Conservation (phyloP, 2,329 filamentous ascomycete species). For the Aspergillus pseudoviridinutans region DNA sequence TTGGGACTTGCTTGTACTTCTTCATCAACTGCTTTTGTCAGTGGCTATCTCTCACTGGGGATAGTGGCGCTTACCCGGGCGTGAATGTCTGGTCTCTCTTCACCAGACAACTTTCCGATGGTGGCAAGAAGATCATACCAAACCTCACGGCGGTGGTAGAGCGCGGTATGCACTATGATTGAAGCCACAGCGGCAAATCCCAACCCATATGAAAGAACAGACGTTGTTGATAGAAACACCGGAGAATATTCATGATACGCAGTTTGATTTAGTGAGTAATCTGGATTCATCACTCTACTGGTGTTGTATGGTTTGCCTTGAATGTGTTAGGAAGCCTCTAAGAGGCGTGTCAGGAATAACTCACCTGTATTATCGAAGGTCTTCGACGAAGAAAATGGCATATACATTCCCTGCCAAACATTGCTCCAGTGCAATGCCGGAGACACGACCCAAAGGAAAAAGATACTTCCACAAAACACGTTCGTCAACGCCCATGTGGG, state of each 20-base stretch:
- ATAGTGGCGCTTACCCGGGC: slow-evolving; percentile 31
- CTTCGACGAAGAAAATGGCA: slow-evolving; percentile 50
- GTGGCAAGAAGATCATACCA: slow-evolving; percentile 47
- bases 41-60: neutral
- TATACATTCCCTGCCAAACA: slow-evolving; percentile 58
- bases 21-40: slow-evolving; percentile 38
- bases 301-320: slow-evolving; percentile 22
- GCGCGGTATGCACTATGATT: slow-evolving; percentile 59
- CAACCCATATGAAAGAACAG: slow-evolving; percentile 62
- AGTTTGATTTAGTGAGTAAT: slow-evolving; percentile 25
- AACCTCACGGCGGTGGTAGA: slow-evolving; percentile 61
- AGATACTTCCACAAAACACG: slow-evolving; percentile 60
- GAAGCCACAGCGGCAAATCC: slow-evolving; percentile 65
- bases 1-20: slow-evolving; percentile 51
- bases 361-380: slow-evolving; percentile 11
- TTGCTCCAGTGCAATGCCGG: slow-evolving; percentile 61
- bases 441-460: slow-evolving; percentile 58
- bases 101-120: slow-evolving; percentile 50
- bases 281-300: slow-evolving; percentile 19
- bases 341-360: neutral
- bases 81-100: slow-evolving; percentile 45
- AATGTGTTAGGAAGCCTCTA: neutral
- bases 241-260: slow-evolving; percentile 26
- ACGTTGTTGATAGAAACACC: slow-evolving; percentile 65
- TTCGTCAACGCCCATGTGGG: slow-evolving; percentile 69